Conservation (phyloP, 352 stramenopile genomes). For the Phytophthora pinifolia region DNA sequence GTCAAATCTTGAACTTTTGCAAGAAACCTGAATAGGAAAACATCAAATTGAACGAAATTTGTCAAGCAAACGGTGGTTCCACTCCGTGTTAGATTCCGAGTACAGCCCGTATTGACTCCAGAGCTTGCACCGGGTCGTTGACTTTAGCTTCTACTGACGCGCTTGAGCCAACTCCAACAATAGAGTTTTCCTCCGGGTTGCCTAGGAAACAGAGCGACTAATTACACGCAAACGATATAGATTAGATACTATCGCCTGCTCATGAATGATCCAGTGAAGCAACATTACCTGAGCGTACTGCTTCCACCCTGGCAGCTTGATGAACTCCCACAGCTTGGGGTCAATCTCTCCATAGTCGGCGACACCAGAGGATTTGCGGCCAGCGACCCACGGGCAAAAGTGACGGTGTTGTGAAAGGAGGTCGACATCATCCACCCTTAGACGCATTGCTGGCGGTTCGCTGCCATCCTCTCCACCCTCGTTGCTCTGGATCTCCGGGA, state of each 20-base stretch:
- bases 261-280: too few species aligned
- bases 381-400: slow-evolving; percentile 63
- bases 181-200: slow-evolving; percentile 4
- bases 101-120: slow-evolving; percentile 28
- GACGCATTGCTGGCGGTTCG: slow-evolving; percentile 36
- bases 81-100: slow-evolving; percentile 21
- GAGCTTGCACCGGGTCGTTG: slow-evolving; percentile 19
- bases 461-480: slow-evolving; percentile 2
- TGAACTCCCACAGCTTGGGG: slow-evolving; percentile 26
- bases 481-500: slow-evolving; percentile 1
- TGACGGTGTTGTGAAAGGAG: slow-evolving; percentile 44
- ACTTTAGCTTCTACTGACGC: background rate
- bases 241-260: background rate
- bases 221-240: background rate
- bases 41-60: too few species aligned
- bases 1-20: too few species aligned
- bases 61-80: background rate
- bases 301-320: slow-evolving; percentile 36
- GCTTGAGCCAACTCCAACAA: slow-evolving; percentile 6
- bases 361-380: slow-evolving; percentile 14
- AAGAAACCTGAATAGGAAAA: too few species aligned
- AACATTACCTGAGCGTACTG: slow-evolving; percentile 39
- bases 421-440: slow-evolving; percentile 22
- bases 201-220: slow-evolving; percentile 19
- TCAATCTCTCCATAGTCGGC: slow-evolving; percentile 26